Evolutionary conservation across 31 red algal genomes (phyloP), one percentile per base, ranked within the genome.

Genomic region (Asparagopsis taxiformis): DNA sequence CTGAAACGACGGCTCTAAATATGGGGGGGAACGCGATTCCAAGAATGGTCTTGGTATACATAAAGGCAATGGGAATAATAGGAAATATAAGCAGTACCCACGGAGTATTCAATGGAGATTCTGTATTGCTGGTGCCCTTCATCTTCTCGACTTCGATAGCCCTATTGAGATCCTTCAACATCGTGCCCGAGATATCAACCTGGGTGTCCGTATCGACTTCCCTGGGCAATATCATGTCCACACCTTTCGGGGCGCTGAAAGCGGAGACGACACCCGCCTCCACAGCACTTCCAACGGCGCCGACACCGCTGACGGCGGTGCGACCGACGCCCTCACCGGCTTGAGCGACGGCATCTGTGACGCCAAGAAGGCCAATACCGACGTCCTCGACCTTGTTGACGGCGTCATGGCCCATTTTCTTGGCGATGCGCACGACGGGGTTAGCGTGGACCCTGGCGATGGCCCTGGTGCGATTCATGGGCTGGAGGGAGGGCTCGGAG

Each of bases 21-120:
- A 75, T 29, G 9, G 77, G 78, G 1, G 91, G 91, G 8, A 86
- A 31, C 2, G 72, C 50, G 50, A 89, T 66, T 17, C 30, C 51
- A 31, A 88, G 24, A 10, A 72, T 72, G 50, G 91, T 94, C 77
- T 84, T 88, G 15, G 73, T 77, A 48, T 88, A 88, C 91, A 94
- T 89, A 25, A 88, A 72, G 28, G 79, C 91, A 35, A 94, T 81
- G 8, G 91, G 91, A 55, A 83, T 7, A 3, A 94, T 54, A 21
- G 91, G 91, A 31, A 87, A 85, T 23, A 84, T 76, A 55, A 94
- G 30, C 21, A 94, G 77, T 48, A 94, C 62, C 76, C 76, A 94
- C 36, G 91, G 91, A 0, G 71, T 82, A 66, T 94, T 89, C 29
- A 94, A 66, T 15, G 91, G 82, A 9, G 79, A 86, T 28, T 94